Evolutionary conservation across 2,329 filamentous ascomycete genomes (phyloP).

Genomic region (Epichloe sibirici): DNA sequence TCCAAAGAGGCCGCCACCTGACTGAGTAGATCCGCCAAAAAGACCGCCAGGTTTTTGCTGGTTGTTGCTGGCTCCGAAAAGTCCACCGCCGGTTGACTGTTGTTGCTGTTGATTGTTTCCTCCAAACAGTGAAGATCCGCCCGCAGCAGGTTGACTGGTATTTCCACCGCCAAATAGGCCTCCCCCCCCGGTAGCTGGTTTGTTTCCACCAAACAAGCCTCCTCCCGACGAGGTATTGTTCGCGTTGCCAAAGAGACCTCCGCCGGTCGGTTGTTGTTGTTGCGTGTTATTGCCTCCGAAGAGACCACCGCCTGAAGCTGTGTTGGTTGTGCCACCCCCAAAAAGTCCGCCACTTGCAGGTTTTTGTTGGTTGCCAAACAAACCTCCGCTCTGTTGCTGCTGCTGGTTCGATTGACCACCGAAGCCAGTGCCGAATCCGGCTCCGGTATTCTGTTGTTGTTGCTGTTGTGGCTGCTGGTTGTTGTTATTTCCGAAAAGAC

Average conservation of each 20-base stretch:
- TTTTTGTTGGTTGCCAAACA: constrained; percentile 35
- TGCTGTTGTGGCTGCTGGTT: constrained; percentile 14
- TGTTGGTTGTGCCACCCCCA: constrained; percentile 19
- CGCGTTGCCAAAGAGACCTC: constrained; percentile 17
- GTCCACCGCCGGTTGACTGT: constrained; percentile 28
- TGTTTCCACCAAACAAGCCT: constrained; percentile 28
- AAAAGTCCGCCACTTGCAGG: constrained; percentile 22
- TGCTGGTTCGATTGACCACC: constrained; percentile 19
- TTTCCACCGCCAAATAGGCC: constrained; percentile 28
- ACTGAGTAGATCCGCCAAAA: constrained; percentile 37
- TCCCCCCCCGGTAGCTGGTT: constrained; percentile 22
- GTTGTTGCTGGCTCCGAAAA: constrained; percentile 35
- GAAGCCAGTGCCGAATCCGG: constrained; percentile 22
- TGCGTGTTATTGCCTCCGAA: constrained; percentile 32
- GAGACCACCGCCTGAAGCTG: constrained; percentile 26
- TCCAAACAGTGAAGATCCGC: constrained; percentile 32
- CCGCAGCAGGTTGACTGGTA: constrained; percentile 22
- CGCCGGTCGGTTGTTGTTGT: constrained; percentile 27
- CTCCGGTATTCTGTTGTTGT: constrained; percentile 16
- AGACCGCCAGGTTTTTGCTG: constrained; percentile 33
- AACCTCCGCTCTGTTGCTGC: constrained; percentile 22
- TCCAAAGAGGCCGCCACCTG: constrained; percentile 43
- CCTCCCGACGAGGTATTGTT: constrained; percentile 20
- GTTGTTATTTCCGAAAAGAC: constrained; percentile 32
- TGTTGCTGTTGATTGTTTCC: constrained; percentile 24